Base-by-base conservation (phyloP, 2,329 filamentous ascomycete species). In the Clarireedia monteithiana region DNA sequence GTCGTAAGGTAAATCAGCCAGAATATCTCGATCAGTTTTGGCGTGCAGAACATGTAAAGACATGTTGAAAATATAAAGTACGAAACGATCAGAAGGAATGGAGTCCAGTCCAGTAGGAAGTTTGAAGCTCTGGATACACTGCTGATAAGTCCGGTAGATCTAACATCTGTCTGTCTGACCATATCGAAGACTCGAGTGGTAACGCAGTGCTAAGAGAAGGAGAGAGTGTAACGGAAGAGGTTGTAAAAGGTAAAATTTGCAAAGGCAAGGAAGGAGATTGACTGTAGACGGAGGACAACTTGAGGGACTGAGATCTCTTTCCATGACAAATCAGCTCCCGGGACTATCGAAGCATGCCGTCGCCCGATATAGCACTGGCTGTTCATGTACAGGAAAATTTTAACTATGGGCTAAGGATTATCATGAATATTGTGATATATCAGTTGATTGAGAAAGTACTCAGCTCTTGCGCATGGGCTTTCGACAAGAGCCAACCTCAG, bases 1-100 rank as follows among this genome's bases (percentile, higher is more conserved):
- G 71, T 73, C 34, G 67, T 68, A 62, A 74, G 67, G 63, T 74
- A 75, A 48, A 74, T 64, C 61, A 74, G 74, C 72, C 72, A 75
- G 62, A 75, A 75, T 20, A 74, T 63, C 38, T 69, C 67, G 24
- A 72, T 72, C 44, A 71, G 55, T 23, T 60, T 57, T 14, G 69
- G 63, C 42, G 67, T 69, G 54, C 67, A 69, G 53, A 73, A 69
- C 65, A 71, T 72, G 64, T 74, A 74, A 20, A 74, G 62, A 30
- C 67, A 72, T 47, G 68, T 68, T 6, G 72, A 74, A 59, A 73
- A 72, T 52, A 71, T 61, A 46, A 72, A 74, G 60, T 74, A 74
- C 2, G 70, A 71, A 27, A 64, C 58, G n/a, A 74, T 70, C 4
- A 74, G 66, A 46, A 68, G 56, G 50, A 74, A 73, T 4, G 72